Evolutionary conservation across 768 basidiomycete species (phyloP).

Genomic region (Termitomyces sp.): DNA sequence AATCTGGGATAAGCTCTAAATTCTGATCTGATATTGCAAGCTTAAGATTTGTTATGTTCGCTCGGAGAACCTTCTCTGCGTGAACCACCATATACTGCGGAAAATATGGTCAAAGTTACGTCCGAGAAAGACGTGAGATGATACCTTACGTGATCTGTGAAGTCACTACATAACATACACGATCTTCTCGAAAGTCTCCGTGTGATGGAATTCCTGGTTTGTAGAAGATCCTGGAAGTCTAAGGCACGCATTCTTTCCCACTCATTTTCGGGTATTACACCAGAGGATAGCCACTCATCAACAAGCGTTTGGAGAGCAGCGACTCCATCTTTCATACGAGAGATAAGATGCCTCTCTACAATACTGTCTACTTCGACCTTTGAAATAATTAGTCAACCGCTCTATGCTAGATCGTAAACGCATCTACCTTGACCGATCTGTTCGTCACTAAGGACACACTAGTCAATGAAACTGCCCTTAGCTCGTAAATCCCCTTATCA

Average conservation of each 20-base stretch:
- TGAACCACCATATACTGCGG: constrained; percentile 75
- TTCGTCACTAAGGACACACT: constrained; percentile 78
- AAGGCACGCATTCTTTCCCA: constrained; percentile 83
- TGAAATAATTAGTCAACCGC: background rate
- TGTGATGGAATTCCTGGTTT: constrained; percentile 49
- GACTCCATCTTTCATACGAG: constrained; percentile 56
- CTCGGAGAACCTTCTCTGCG: constrained; percentile 66
- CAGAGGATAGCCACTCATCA: constrained; percentile 51
- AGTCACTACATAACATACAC: constrained; percentile 64
- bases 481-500: constrained; percentile 61
- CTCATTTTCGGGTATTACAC: constrained; percentile 68
- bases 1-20: constrained; percentile 93
- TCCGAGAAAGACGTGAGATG: constrained; percentile 1
- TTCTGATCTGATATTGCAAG: constrained; percentile 94
- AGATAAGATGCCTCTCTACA: constrained; percentile 61
- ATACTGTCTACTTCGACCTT: constrained; percentile 74
- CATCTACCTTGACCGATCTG: constrained; percentile 62
- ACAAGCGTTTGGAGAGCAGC: constrained; percentile 46
- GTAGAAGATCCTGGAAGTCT: constrained; percentile 86
- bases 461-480: constrained; percentile 59
- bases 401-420: background rate
- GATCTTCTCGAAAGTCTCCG: constrained; percentile 37
- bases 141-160: constrained; percentile 69
- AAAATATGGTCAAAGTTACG: constrained; percentile 6
- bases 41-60: constrained; percentile 75